These are phyloP conservation scores for Fusarium acutatum DNA, from an alignment of 2,329 filamentous ascomycete species.

Conservation along the genomic window DNA sequence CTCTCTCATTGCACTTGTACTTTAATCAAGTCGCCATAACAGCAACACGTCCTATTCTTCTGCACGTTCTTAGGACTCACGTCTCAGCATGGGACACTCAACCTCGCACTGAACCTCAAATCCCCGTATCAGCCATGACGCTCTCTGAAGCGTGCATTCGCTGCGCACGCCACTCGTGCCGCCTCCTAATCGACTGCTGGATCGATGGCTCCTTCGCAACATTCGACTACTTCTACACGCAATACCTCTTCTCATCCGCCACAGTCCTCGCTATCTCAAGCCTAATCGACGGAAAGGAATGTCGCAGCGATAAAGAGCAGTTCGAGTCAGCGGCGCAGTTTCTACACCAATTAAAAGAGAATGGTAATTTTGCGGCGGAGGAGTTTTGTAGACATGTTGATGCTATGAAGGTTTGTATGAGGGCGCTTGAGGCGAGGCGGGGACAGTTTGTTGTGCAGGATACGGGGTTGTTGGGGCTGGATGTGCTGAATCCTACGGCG, in stretches of 20 bases:
- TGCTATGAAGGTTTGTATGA: slow-evolving; percentile 44
- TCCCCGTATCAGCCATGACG: slow-evolving; percentile 47
- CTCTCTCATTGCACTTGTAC: slow-evolving; percentile 46
- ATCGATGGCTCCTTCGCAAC: slow-evolving; percentile 56
- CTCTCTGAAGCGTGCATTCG: slow-evolving; percentile 55
- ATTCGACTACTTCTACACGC: slow-evolving; percentile 57
- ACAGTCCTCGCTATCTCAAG: slow-evolving; percentile 56
- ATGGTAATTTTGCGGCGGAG: slow-evolving; percentile 52
- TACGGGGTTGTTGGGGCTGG: slow-evolving; percentile 17
- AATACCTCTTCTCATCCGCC: slow-evolving; percentile 57
- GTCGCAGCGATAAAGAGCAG: slow-evolving; percentile 49
- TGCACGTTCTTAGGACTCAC: slow-evolving; percentile 46
- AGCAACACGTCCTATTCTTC: slow-evolving; percentile 47
- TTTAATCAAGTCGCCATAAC: slow-evolving; percentile 48
- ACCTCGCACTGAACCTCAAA: slow-evolving; percentile 30
- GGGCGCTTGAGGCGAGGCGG: slow-evolving; percentile 18
- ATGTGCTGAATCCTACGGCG: slow-evolving; percentile 41
- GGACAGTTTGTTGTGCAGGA: slow-evolving; percentile 22
- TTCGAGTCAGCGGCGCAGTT: slow-evolving; percentile 51
- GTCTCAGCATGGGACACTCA: slow-evolving; percentile 39
- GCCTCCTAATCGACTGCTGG: slow-evolving; percentile 54
- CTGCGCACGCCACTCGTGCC: slow-evolving; percentile 55
- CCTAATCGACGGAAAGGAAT: slow-evolving; percentile 44
- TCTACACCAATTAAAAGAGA: slow-evolving; percentile 49
- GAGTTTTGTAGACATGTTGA: slow-evolving; percentile 55